These are phyloP conservation scores for Carpinus viminea DNA, from an alignment of 306 rosid species.

Conservation along the genomic window DNA sequence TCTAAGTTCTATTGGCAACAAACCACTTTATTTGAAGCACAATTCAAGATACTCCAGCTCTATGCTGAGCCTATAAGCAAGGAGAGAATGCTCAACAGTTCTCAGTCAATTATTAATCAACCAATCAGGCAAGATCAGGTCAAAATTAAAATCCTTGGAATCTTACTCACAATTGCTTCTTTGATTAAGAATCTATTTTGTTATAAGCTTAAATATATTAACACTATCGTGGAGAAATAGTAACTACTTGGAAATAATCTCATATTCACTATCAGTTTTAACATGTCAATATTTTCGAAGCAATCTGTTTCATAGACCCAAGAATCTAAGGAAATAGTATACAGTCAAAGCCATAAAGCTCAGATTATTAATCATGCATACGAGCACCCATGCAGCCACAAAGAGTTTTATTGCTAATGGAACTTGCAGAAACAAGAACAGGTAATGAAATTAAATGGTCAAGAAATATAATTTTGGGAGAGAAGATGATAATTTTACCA, in stretches of 20 bases:
- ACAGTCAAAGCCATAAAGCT: neutral
- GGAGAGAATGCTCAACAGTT: neutral
- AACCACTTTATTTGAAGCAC: neutral
- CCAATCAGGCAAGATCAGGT: neutral
- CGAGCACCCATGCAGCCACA: neutral
- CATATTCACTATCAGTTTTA: neutral
- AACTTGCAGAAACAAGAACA: neutral
- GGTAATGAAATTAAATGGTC: neutral
- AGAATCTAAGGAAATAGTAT: neutral
- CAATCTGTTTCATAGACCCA: neutral
- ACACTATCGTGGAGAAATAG: neutral
- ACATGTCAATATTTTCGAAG: no score
- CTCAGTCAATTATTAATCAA: neutral
- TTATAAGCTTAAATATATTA: neutral
- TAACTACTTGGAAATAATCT: neutral
- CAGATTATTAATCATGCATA: neutral
- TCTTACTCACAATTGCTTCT: neutral
- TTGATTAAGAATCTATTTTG: neutral
- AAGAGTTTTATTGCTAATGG: neutral
- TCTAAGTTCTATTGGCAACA: neutral
- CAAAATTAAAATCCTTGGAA: neutral
- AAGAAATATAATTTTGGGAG: neutral
- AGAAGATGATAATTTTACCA: neutral
- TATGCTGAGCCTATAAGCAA: neutral
- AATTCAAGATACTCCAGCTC: neutral